These are phyloP conservation scores for Syzygium oleosum DNA, from an alignment of 345 rosid species.

Conservation along the genomic window DNA sequence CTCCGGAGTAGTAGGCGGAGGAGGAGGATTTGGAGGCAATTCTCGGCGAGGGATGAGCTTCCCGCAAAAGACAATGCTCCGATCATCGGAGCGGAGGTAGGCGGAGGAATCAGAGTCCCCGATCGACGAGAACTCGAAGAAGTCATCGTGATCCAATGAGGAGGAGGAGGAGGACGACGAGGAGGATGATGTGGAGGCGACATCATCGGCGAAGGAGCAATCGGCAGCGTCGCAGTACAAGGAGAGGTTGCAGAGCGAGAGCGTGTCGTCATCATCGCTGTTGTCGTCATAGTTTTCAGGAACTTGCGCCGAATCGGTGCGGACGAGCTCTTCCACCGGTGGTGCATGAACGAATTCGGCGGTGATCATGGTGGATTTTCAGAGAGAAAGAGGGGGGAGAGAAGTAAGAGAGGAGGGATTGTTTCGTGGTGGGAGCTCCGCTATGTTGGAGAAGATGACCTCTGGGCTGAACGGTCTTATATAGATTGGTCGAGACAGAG, in stretches of 20 bases:
- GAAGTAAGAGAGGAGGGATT: neutral
- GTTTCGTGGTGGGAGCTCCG: neutral
- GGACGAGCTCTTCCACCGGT: neutral
- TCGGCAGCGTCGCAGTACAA: neutral
- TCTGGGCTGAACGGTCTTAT: neutral
- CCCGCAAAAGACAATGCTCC: slow-evolving; percentile 10
- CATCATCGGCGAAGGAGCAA: neutral
- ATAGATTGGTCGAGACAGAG: neutral
- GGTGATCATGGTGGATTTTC: neutral
- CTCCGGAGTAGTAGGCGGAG: neutral
- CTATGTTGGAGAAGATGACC: neutral
- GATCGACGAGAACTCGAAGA: slow-evolving; percentile 6
- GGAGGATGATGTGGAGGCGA: neutral
- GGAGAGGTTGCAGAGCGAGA: slow-evolving; percentile 11
- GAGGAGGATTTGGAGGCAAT: neutral
- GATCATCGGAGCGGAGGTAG: neutral
- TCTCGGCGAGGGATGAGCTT: slow-evolving; percentile 1
- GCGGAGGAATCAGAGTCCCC: neutral
- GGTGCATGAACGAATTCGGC: neutral
- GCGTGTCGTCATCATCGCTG: neutral
- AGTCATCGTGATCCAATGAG: neutral
- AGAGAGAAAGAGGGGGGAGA: neutral
- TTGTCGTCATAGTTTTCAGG: neutral
- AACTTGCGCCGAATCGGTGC: neutral
- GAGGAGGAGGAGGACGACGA: neutral